These are phyloP conservation scores for Actinomucor elegans DNA, from an alignment of 371 early-diverging fungal genomes.

Conservation along the genomic window DNA sequence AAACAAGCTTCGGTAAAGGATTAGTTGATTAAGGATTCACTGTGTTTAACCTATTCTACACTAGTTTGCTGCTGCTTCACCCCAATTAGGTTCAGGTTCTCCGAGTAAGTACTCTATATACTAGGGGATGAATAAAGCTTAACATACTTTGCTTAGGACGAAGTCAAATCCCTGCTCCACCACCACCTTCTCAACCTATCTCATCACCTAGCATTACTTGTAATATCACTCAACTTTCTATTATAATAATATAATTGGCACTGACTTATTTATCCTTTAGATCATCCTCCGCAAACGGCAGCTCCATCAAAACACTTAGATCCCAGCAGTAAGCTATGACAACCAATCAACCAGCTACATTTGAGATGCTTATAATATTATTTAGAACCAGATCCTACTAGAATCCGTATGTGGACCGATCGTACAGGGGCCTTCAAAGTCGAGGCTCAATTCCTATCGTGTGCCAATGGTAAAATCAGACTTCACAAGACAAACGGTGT, in stretches of 20 bases:
- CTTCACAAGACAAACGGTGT: conserved; percentile 93
- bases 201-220: background rate
- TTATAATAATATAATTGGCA: too few relatives aligned
- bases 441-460: conserved; percentile 82
- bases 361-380: too few relatives aligned
- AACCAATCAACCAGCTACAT: too few relatives aligned
- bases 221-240: too few relatives aligned
- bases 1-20: conserved; percentile 16
- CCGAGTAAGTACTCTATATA: conserved; percentile 3
- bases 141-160: conserved; percentile 5
- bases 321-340: conserved; percentile 16
- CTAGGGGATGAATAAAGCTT: background rate
- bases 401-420: conserved; percentile 90
- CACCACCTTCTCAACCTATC: conserved; percentile 5
- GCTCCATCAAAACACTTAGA: background rate
- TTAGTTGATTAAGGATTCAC: background rate
- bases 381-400: conserved; percentile 49
- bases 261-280: too few relatives aligned
- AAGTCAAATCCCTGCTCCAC: conserved; percentile 25
- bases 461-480: conserved; percentile 80
- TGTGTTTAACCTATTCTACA: background rate
- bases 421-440: conserved; percentile 88
- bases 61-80: conserved; percentile 14
- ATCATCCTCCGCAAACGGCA: too few relatives aligned
- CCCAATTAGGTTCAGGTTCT: conserved; percentile 12